These are phyloP conservation scores for Beauveria brongniartii DNA, from an alignment of 2,329 filamentous ascomycete genomes.

Conservation along the genomic window DNA sequence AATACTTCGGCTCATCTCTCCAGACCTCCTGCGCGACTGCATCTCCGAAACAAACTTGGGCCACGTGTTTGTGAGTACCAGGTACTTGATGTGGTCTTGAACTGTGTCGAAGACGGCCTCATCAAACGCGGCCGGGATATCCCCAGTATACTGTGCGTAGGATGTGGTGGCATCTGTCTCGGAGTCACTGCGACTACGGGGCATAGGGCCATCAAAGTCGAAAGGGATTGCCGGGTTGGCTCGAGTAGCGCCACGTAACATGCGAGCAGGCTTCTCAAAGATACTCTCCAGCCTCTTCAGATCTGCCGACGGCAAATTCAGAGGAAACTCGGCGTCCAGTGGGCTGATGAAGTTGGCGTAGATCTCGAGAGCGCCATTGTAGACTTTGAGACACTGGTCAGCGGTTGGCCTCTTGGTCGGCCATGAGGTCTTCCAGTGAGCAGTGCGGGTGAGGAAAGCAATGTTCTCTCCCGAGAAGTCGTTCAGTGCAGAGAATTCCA, in stretches of 20 bases:
- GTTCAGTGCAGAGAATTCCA: conserved; percentile 43
- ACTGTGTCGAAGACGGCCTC: conserved; percentile 14
- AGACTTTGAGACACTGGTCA: conserved; percentile 17
- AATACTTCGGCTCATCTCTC: conserved; percentile 8
- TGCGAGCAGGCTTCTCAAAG: conserved; percentile 33
- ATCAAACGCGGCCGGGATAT: conserved; percentile 5
- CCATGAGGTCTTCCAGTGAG: conserved; percentile 32
- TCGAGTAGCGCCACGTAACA: conserved; percentile 19
- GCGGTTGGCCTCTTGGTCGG: not conserved
- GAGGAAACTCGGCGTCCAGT: conserved; percentile 39
- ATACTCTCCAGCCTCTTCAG: conserved; percentile 32
- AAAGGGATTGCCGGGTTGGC: conserved; percentile 19
- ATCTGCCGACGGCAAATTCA: conserved; percentile 40
- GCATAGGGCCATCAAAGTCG: conserved; percentile 7
- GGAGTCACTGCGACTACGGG: not conserved
- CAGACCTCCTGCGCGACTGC: conserved; percentile 8
- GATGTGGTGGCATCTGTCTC: not conserved
- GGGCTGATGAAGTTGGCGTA: conserved; percentile 40
- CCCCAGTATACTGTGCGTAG: conserved; percentile 2
- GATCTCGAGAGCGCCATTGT: conserved; percentile 39
- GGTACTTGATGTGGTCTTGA: conserved; percentile 19
- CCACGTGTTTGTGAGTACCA: conserved; percentile 24
- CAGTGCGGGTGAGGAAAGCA: conserved; percentile 42
- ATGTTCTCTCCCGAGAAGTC: conserved; percentile 54
- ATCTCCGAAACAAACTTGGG: conserved; percentile 20